Base-by-base conservation (phyloP, 108 stramenopile species). In the Discostella stelligeroides region DNA sequence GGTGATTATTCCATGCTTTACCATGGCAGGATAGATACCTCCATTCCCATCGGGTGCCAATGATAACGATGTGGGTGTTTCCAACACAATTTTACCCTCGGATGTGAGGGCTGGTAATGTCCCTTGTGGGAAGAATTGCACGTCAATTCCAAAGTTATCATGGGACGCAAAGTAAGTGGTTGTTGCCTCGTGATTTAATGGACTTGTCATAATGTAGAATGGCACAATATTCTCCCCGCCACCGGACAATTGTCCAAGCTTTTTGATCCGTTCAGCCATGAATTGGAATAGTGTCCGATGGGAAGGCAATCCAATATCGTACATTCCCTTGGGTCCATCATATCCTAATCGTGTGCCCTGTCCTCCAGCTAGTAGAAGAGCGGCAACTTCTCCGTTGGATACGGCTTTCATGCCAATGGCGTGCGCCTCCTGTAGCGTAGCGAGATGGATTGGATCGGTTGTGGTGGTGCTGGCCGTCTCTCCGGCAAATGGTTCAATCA, bases 21-120 rank as follows among this genome's bases (percentile, higher is more conserved):
- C 61, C 70, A 99, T 76, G 60, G 99, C 92, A 21, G 92, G 92
- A 71, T 98, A 99, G 49, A 99, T 96, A 7, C 97, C 98, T 10
- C 99, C 99, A 73, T 98, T 98, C 14, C 96, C 99, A 84, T 98
- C 96, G 0, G 99, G 99, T 6, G 98, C 96, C 75, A 91, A 72
- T 12, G 97, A 85, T 4, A 97, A 63, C 21, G 58, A 43, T 18
- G 73, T 63, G 2, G 78, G 50, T 48, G 79, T 60, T 73, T 97
- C 97, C 49, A 98, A 72, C 34, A 98, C 91, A 66, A 99, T 85
- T 62, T 97, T 97, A 15, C 97, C 96, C 4, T 96, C 94, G 14
- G 66, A 28, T 7, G 86, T 80, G 27, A 98, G 69, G 75, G 95
- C 95, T 3, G 98, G 97, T 42, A 97, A 67, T 47, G 93, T 93